Conservation (phyloP, 164 flowering plant genomes). For the Magnolia sinica region DNA sequence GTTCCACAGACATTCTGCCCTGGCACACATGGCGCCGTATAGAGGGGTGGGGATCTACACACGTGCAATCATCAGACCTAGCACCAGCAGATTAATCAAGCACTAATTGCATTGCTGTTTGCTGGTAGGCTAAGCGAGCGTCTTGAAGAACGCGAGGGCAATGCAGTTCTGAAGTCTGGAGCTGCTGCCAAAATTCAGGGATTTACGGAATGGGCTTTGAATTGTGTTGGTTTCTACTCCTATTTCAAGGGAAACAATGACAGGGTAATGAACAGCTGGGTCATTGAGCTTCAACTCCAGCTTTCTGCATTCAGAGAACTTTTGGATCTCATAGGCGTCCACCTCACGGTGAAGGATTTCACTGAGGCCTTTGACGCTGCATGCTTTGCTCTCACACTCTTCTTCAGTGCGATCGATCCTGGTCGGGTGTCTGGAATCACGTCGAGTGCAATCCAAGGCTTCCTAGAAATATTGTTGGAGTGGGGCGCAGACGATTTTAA, state of each 20-base stretch:
- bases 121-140: neutral
- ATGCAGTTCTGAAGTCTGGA: neutral
- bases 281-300: neutral
- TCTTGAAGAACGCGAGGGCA: neutral
- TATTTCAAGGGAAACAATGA: neutral
- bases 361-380: neutral
- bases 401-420: neutral
- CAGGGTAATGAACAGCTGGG: neutral
- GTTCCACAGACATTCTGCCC: neutral
- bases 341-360: neutral
- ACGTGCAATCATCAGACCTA: neutral
- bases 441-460: neutral
- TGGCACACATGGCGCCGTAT: neutral
- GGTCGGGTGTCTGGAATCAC: neutral
- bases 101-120: neutral
- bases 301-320: neutral
- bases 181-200: neutral
- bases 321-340: neutral
- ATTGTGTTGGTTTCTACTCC: neutral
- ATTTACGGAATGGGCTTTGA: neutral
- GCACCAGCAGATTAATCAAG: too few relatives aligned
- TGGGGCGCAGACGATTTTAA: neutral
- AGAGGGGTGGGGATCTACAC: neutral
- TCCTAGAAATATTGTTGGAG: neutral
- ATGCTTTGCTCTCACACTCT: neutral